Evolutionary conservation across 257 asterid genomes (phyloP).

Genomic region (Solanum microdontum): DNA sequence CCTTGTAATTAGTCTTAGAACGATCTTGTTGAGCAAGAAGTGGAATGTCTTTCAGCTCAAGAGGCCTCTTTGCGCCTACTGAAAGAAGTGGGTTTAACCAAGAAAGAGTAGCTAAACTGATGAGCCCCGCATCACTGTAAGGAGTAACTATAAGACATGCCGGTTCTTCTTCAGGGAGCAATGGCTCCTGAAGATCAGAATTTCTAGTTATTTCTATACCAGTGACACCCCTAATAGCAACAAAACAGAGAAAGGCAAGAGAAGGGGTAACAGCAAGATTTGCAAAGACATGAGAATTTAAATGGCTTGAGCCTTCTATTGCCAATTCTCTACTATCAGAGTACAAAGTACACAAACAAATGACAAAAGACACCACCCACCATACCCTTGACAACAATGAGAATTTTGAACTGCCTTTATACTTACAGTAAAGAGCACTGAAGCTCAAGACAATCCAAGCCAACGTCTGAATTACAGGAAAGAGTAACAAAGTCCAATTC

Average conservation of each 20-base stretch:
- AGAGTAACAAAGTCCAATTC: conserved; percentile 40
- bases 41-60: conserved; percentile 84
- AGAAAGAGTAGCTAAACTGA: conserved; percentile 79
- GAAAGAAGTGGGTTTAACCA: conserved; percentile 97
- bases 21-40: conserved; percentile 80
- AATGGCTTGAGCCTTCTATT: conserved; percentile 41
- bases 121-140: conserved; percentile 71
- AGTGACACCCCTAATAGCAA: conserved; percentile 57
- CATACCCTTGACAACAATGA: conserved; percentile 58
- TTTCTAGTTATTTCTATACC: conserved; percentile 50
- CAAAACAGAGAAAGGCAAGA: conserved; percentile 58
- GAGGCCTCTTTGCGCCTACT: conserved; percentile 81
- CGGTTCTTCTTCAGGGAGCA: conserved; percentile 66
- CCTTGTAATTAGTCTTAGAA: conserved; percentile 71
- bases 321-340: conserved; percentile 48
- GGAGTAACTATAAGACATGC: conserved; percentile 91
- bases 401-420: conserved; percentile 37
- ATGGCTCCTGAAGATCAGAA: conserved; percentile 58
- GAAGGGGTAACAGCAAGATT: conserved; percentile 56
- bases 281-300: conserved; percentile 58
- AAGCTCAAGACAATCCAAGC: conserved; percentile 77
- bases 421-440: conserved; percentile 44
- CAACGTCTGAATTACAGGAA: conserved; percentile 51
- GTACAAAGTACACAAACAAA: conserved; percentile 46
- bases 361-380: conserved; percentile 64